These are phyloP conservation scores for Populus pruinosa DNA, from an alignment of 345 rosid species.

Conservation along the genomic window DNA sequence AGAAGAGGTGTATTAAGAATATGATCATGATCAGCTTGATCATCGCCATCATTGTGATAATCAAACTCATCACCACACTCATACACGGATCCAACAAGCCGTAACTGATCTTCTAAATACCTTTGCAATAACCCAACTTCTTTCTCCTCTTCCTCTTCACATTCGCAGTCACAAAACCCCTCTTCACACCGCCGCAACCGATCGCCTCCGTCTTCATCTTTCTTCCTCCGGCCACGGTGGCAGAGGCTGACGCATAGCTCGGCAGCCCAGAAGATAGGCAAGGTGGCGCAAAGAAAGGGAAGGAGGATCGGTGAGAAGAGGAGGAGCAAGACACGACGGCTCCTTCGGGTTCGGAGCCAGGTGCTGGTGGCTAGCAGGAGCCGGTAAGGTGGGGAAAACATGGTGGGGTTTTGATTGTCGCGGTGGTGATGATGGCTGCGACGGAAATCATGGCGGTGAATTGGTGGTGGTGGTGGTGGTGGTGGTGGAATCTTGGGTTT, in stretches of 20 bases:
- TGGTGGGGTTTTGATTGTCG: background rate
- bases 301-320: slow-evolving; percentile 59
- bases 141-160: slow-evolving; percentile 12
- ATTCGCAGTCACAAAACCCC: slow-evolving; percentile 40
- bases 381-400: slow-evolving; percentile 5
- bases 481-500: background rate
- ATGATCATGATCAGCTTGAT: slow-evolving; percentile 12
- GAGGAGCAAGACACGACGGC: slow-evolving; percentile 43
- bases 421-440: slow-evolving; percentile 6
- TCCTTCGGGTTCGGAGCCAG: slow-evolving; percentile 45
- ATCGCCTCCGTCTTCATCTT: slow-evolving; percentile 27
- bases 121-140: slow-evolving; percentile 49
- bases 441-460: background rate
- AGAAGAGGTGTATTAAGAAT: slow-evolving; percentile 40
- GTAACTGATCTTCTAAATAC: slow-evolving; percentile 64
- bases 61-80: slow-evolving; percentile 37
- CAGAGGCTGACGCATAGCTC: slow-evolving; percentile 43
- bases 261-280: slow-evolving; percentile 48
- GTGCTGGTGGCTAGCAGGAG: slow-evolving; percentile 43
- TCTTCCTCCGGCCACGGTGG: slow-evolving; percentile 16
- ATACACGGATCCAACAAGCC: slow-evolving; percentile 46
- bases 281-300: slow-evolving; percentile 46
- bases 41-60: background rate
- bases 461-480: background rate
- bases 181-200: slow-evolving; percentile 50